A percentile compares a stretch with the other conserved stretches of the same genome.
These are phyloP conservation scores for Trebouxiophyceae sp. DNA, from an alignment of 163 green algal genomes.

Conservation along the genomic window DNA sequence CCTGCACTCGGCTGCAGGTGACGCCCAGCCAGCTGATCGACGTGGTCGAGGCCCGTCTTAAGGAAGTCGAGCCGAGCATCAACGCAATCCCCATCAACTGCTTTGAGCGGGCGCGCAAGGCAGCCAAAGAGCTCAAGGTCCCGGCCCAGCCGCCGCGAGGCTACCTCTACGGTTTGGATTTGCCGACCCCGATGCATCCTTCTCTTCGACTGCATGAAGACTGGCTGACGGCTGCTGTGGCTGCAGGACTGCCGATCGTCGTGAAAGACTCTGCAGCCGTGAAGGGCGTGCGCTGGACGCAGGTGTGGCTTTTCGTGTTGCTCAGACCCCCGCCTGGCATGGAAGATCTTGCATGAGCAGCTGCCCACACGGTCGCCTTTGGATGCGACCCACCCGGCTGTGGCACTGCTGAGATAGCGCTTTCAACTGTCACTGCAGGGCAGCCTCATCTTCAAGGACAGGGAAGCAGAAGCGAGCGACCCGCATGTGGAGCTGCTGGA, in stretches of 20 bases:
- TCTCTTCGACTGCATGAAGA: too few relatives aligned
- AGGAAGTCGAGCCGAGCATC: slow-evolving; percentile 6
- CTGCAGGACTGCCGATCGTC: slow-evolving; percentile 37
- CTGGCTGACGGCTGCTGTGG: too few relatives aligned
- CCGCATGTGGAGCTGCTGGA: slow-evolving; percentile 34
- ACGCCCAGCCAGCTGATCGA: slow-evolving; percentile 9
- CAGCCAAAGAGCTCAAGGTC: neutral
- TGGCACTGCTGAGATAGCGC: too few relatives aligned
- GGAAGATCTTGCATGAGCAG: too few relatives aligned
- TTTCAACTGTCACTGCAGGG: slow-evolving; percentile 17
- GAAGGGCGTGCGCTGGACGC: slow-evolving; percentile 31
- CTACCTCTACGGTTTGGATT: slow-evolving; percentile 12
- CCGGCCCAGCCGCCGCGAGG: neutral
- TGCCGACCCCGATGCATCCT: too few relatives aligned
- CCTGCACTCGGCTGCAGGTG: too few relatives aligned
- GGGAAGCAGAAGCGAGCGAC: slow-evolving; percentile 27
- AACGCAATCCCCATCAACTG: slow-evolving; percentile 11
- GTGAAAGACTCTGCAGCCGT: slow-evolving; percentile 43
- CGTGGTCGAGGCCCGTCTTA: neutral
- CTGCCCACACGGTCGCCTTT: too few relatives aligned
- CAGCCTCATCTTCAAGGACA: slow-evolving; percentile 23
- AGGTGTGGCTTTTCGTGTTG: too few relatives aligned
- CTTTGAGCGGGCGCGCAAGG: slow-evolving; percentile 5
- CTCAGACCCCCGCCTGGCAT: too few relatives aligned
- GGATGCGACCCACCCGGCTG: too few relatives aligned